A percentile compares a stretch with the other conserved stretches of the same genome.
Conservation (phyloP, 768 basidiomycete genomes). For the Russula brevipes region DNA sequence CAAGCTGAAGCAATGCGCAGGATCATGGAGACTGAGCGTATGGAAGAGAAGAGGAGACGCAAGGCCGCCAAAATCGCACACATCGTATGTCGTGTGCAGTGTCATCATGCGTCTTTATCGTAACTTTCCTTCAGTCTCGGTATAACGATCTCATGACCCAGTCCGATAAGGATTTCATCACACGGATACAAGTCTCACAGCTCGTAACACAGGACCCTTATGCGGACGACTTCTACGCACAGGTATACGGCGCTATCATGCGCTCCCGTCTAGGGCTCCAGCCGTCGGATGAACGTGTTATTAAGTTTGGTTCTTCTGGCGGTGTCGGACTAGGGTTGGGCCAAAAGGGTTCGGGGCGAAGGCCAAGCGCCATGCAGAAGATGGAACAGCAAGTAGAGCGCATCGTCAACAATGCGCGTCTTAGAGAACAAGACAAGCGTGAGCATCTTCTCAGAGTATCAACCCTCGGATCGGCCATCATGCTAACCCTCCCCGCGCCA, state of each 20-base stretch:
- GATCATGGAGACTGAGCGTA: conserved; percentile 84
- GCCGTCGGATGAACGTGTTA: conserved; percentile 67
- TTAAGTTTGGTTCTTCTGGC: conserved; percentile 78
- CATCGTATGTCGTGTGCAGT: conserved; percentile 51
- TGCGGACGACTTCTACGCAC: conserved; percentile 97
- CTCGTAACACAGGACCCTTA: conserved; percentile 97
- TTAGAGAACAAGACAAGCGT: conserved; percentile 81
- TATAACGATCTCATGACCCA: conserved; percentile 97
- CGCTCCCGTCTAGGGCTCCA: conserved; percentile 74
- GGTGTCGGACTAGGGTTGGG: conserved; percentile 81
- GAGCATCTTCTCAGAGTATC: conserved; percentile 34
- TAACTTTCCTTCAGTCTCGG: conserved; percentile 51
- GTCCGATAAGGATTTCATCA: conserved; percentile 99
- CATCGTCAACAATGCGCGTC: conserved; percentile 86
- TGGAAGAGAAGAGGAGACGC: conserved; percentile 78
- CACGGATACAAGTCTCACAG: conserved; percentile 97
- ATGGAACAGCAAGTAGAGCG: conserved; percentile 96
- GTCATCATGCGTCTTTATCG: neutral
- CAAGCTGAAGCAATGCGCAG: conserved; percentile 78
- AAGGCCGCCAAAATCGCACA: conserved; percentile 84
- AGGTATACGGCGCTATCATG: conserved; percentile 84
- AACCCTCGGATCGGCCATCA: neutral
- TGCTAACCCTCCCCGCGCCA: conserved; percentile 33
- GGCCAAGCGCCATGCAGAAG: conserved; percentile 83
- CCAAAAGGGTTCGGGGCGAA: conserved; percentile 59